Evolutionary conservation across 495 filamentous ascomycete genomes (phyloP), one percentile per base, ranked within the genome.

Genomic region (Patellaria atrata): DNA sequence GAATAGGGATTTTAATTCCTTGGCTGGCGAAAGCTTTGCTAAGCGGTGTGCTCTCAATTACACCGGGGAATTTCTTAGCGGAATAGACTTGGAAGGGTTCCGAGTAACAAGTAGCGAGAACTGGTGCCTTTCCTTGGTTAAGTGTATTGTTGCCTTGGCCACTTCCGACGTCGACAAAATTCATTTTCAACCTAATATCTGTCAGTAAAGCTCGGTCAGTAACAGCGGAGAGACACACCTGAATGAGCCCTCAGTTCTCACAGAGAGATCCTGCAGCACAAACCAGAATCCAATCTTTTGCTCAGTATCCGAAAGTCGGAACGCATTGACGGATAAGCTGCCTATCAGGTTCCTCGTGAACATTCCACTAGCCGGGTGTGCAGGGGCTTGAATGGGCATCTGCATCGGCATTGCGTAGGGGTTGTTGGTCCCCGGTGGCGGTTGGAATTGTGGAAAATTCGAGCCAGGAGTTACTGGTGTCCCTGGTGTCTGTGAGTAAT

Each of bases 41-140:
- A 13, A 97, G 60, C n/a, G 69, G 56, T 2, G 89, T 97, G 53
- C 79, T 87, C 53, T 94, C 87, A 43, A 92, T 91, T 1, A 97
- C 89, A 38, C 89, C 89, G 0, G 89, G 87, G 65, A 97, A 97
- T 45, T 93, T 93, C 68, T 97, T 97, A 22, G 89, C 89, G 4
- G 77, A 85, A 55, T 76, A 96, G 27, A 97, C 89, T 41, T 89
- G 82, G 67, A 97, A 96, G 12, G 73, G 67, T 10, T 94, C 81
- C 22, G 77, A 84, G 55, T 89, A 97, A 44, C 77, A 79, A 2
- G 75, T 79, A 2, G 89, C 89, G 2, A 97, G 70, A 17, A 96
- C 77, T 0, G 80, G 83, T 0, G 84, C 83, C 24, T 70, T 75
- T 27, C 77, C 79, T 17, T 73, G 77, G 55, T 89, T 94, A 41